Evolutionary conservation across 2,329 filamentous ascomycete genomes (phyloP).

Genomic region (Allantophomopsis lycopodina): DNA sequence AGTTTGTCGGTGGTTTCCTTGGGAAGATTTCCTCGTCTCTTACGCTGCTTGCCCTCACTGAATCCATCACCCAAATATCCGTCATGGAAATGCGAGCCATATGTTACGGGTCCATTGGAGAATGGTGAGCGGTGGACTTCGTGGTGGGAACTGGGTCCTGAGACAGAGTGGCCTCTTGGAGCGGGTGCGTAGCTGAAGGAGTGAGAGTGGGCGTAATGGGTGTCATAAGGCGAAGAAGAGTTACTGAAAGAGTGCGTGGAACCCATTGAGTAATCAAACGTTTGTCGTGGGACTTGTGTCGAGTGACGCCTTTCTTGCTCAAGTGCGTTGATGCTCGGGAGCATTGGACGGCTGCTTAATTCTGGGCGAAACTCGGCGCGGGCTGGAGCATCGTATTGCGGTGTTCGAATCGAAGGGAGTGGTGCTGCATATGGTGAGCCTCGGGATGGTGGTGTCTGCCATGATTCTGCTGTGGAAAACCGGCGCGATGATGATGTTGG

Average conservation of each 20-base stretch:
- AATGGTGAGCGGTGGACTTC: slow-evolving; percentile 12
- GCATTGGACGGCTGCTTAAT: slow-evolving; percentile 5
- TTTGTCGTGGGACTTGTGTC: slow-evolving; percentile 3
- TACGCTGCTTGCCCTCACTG: slow-evolving; percentile 21
- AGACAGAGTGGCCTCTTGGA: slow-evolving; percentile 2
- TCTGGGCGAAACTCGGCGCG: slow-evolving; percentile 4
- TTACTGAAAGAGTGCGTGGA: slow-evolving; percentile 2
- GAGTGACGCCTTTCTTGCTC: slow-evolving; percentile 3
- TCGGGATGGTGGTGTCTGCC: no score
- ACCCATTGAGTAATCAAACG: slow-evolving; percentile 4
- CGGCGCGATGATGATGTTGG: slow-evolving; percentile 2
- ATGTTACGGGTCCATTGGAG: slow-evolving; percentile 1
- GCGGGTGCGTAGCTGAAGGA: slow-evolving; percentile 9
- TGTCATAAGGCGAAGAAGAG: slow-evolving; percentile 4
- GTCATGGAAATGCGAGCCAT: slow-evolving; percentile 3
- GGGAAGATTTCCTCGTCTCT: slow-evolving; percentile 73
- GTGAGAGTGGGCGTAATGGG: slow-evolving; percentile 9
- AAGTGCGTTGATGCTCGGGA: slow-evolving; percentile 10
- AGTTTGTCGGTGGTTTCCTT: slow-evolving; percentile 79
- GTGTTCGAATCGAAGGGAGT: slow-evolving; percentile 7
- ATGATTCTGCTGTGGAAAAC: slow-evolving; percentile 3
- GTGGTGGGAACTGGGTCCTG: slow-evolving; percentile 3
- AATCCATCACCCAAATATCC: slow-evolving; percentile 5
- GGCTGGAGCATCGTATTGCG: slow-evolving; percentile 1
- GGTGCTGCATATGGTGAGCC: slow-evolving; percentile 2